These are phyloP conservation scores for Passiflora organensis DNA, from an alignment of 345 rosid genomes.

Conservation along the genomic window DNA sequence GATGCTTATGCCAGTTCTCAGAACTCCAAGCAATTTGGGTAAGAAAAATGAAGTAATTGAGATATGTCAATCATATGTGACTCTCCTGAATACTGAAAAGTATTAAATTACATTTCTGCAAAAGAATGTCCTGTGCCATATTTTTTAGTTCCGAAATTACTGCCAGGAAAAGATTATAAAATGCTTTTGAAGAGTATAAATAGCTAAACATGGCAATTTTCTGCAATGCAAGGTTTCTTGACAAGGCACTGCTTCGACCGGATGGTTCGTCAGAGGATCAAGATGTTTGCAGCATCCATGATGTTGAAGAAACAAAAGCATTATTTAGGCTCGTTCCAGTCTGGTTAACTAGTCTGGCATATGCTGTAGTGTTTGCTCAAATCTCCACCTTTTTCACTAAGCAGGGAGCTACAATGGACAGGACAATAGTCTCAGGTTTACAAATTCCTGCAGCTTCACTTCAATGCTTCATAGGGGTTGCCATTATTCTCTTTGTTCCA, in stretches of 20 bases:
- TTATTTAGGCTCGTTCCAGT: conserved; percentile 7
- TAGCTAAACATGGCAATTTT: background rate
- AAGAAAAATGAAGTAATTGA: conserved; percentile 10
- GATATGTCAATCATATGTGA: no score
- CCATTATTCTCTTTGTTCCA: no score
- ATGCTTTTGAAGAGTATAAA: no score
- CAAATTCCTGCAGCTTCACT: conserved; percentile 20
- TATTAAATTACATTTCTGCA: no score
- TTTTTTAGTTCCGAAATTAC: no score
- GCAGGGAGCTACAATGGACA: conserved; percentile 23
- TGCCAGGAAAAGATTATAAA: no score
- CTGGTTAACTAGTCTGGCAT: conserved; percentile 17
- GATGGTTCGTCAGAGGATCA: background rate
- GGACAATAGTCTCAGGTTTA: conserved; percentile 10
- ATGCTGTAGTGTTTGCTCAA: conserved; percentile 17
- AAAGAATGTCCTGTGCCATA: no score
- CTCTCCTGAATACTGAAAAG: no score
- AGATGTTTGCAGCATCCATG: background rate
- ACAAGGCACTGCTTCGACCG: background rate
- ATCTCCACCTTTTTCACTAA: conserved; percentile 22
- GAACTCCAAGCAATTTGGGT: conserved; percentile 18
- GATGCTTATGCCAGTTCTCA: background rate
- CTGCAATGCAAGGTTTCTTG: background rate
- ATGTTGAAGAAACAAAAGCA: conserved; percentile 2
- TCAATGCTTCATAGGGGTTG: background rate